Evolutionary conservation across 768 basidiomycete genomes (phyloP).

Genomic region (Mrakia blollopis): DNA sequence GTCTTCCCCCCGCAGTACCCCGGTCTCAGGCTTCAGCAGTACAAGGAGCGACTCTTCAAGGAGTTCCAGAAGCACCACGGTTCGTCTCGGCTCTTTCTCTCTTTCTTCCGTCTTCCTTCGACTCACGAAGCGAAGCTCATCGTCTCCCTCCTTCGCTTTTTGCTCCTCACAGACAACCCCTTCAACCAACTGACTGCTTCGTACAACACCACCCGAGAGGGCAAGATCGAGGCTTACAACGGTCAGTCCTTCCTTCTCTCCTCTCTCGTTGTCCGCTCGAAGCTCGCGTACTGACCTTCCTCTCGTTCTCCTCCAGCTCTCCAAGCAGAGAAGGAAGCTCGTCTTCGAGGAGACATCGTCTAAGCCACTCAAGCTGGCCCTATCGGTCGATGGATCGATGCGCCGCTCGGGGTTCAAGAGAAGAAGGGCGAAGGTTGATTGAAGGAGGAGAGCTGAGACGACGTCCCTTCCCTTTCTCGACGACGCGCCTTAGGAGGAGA

Average conservation of each 20-base stretch:
- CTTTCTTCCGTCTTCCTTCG: not conserved
- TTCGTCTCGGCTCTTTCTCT: not conserved
- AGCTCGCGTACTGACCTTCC: not conserved
- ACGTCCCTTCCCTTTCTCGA: not conserved
- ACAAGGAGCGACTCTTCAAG: slow-evolving; percentile 86
- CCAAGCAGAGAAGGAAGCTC: slow-evolving; percentile 1
- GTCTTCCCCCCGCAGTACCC: slow-evolving; percentile 57
- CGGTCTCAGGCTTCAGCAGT: slow-evolving; percentile 84
- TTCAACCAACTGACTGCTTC: slow-evolving; percentile 73
- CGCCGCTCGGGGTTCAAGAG: not conserved
- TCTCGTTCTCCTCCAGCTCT: not conserved
- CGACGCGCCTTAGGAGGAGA: not conserved
- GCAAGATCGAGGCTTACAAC: slow-evolving; percentile 65
- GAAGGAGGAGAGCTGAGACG: not conserved
- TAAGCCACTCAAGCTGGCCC: not conserved
- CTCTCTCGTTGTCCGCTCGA: not conserved
- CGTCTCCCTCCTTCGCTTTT: not conserved
- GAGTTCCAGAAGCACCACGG: slow-evolving; percentile 88
- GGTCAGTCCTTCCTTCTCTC: not conserved
- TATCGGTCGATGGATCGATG: slow-evolving; percentile 4
- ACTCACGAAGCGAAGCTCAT: not conserved
- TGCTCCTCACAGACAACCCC: slow-evolving; percentile 1
- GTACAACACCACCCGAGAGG: slow-evolving; percentile 84
- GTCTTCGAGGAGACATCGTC: not conserved
- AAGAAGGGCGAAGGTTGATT: not conserved